Base-by-base conservation (phyloP, 805 yeast genomes). In the Candida methanosorbosa region DNA sequence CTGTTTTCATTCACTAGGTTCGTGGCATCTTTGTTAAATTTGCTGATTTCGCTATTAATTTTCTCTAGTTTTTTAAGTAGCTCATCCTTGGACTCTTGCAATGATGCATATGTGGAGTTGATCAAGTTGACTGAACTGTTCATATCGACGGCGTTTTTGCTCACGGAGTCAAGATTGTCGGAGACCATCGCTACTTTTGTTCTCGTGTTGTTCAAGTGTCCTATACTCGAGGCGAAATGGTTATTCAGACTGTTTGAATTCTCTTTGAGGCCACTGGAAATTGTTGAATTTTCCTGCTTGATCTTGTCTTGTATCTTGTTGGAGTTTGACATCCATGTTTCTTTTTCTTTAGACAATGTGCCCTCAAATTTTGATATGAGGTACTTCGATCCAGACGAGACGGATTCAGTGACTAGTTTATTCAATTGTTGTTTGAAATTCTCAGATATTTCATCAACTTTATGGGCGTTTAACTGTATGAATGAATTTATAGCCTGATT, bases 381-480 rank as follows among this genome's bases (percentile, higher is more conserved):
- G 9, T 29, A 21, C 6, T 18, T 35, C 3, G 33, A 9, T 3
- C 26, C 18, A 12, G 11, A 16, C 2, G 16, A 18, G 4, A 35
- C 12, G 7, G 38, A 29, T 4, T 31, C 38, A n/a, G 18, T 30
- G 17, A 35, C 16, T 13, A 29, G 19, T 15, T 19, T 18, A 16
- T 24, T 12, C n/a, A 35, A 17, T 26, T 31, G 26, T 9, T 29
- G 16, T 16, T 35, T 35, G 22, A 35, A 35, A 13, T 12, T 15
- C 16, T 35, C 34, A 9, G 30, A 23, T 11, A 35, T 18, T 18
- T 29, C 26, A 30, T 30, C 21, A 2, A 35, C 22, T 11, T 30
- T 29, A 12, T 29, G 30, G 12, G 25, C n/a, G 21, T 30, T 30
- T 7, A 15, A 20, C 22, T 30, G 22, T 17, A 18, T 20, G 13